phyloP scores from a whole-genome alignment of 2,329 filamentous ascomycete genomes.

The Camptophora hylomeconis region DNA sequence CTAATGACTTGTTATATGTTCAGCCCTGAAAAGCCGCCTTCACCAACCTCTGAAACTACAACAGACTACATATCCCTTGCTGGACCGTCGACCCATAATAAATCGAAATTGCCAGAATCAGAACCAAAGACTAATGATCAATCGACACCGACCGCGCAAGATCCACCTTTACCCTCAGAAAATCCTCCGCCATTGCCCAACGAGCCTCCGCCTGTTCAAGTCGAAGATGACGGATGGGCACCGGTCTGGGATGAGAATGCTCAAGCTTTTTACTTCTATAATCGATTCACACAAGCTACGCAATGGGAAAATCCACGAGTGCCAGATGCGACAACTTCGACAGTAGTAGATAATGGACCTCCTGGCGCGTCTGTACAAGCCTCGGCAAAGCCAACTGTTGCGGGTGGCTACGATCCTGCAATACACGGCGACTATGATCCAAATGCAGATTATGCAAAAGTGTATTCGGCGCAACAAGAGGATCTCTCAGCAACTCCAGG shows the following conservation, averaged over 20 bases:
- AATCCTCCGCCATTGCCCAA: constrained; percentile 38
- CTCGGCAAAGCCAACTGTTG: constrained; percentile 30
- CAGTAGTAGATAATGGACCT: constrained; percentile 70
- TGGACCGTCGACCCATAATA: constrained; percentile 3
- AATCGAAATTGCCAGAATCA: constrained; percentile 9
- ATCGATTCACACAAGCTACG: constrained; percentile 58
- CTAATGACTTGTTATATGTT: constrained; percentile 16
- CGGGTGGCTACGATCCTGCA: constrained; percentile 80
- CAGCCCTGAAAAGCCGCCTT: constrained; percentile 14
- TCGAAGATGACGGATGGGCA: constrained; percentile 61
- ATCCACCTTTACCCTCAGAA: constrained; percentile 29
- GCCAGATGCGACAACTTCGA: constrained; percentile 32
- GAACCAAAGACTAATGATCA: constrained; percentile 7
- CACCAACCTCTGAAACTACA: constrained; percentile 1
- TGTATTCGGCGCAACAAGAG: constrained; percentile 24
- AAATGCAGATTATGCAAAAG: constrained; percentile 80
- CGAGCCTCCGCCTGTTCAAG: constrained; percentile 34
- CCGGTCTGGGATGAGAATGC: constrained; percentile 59
- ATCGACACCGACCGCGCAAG: constrained; percentile 2
- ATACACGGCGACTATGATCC: constrained; percentile 96
- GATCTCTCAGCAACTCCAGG: constrained; percentile 22
- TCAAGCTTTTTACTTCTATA: constrained; percentile 71
- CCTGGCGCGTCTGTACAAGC: constrained; percentile 25
- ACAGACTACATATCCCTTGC: constrained; percentile 2
- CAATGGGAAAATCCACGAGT: constrained; percentile 84